Conservation (phyloP, 1,284 basidiomycete genomes). For the Ustilago bromivora region DNA sequence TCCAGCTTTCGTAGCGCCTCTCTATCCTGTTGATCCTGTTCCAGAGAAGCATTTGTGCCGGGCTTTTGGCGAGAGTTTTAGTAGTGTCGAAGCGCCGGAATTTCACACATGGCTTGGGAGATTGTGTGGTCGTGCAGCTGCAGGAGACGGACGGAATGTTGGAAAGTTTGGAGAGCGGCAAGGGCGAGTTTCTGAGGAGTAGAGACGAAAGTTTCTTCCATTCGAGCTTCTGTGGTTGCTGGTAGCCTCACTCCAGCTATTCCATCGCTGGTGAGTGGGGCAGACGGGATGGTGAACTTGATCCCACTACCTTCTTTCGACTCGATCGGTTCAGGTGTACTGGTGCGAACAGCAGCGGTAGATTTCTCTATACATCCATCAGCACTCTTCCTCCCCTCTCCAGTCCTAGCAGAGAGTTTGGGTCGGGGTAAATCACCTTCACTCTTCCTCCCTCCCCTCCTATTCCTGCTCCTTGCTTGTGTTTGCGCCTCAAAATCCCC, state of each 20-base stretch:
- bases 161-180: constrained; percentile 42
- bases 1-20: background rate
- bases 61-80: constrained; percentile 26
- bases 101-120: constrained; percentile 34
- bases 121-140: constrained; percentile 30
- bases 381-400: constrained; percentile 20
- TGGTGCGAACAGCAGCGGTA: background rate
- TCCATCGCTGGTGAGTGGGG: background rate
- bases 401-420: background rate
- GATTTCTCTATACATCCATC: constrained; percentile 21
- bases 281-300: background rate
- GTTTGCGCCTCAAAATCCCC: too few relatives aligned
- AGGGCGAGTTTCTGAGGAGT: constrained; percentile 40
- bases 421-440: constrained; percentile 8
- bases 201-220: constrained; percentile 39
- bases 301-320: background rate
- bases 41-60: background rate
- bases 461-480: background rate
- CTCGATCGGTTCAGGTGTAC: constrained; percentile 6
- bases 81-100: constrained; percentile 44
- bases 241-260: background rate
- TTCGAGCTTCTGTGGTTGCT: background rate
- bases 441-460: constrained; percentile 19
- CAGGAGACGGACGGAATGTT: constrained; percentile 32
- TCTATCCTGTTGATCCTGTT: too few relatives aligned